Evolutionary conservation across 2,329 filamentous ascomycete genomes (phyloP).

Genomic region (Monascus ruber): DNA sequence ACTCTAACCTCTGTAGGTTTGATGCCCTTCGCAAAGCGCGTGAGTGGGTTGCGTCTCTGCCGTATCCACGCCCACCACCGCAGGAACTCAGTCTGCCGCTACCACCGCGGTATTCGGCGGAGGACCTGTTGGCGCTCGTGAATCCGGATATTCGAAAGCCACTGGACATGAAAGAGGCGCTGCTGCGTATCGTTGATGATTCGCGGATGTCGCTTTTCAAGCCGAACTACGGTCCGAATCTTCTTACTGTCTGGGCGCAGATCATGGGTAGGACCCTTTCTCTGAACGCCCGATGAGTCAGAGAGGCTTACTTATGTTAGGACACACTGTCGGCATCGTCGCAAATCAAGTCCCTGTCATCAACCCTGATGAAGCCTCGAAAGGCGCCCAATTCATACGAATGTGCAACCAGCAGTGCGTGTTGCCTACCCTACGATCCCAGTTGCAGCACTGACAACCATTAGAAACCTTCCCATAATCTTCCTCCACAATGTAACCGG

Average conservation of each 20-base stretch:
- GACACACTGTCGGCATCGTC: constrained; percentile 25
- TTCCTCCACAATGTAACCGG: constrained; percentile 40
- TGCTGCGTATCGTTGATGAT: constrained; percentile 33
- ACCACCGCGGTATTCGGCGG: constrained; percentile 22
- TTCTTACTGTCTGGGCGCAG: constrained; percentile 30
- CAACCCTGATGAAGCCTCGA: constrained; percentile 29
- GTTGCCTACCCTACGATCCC: too few species aligned
- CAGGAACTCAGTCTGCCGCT: constrained; percentile 3
- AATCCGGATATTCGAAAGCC: constrained; percentile 31
- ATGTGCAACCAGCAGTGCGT: constrained; percentile 34
- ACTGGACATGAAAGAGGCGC: constrained; percentile 28
- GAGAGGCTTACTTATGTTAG: not conserved
- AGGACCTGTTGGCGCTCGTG: constrained; percentile 28
- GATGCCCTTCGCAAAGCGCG: constrained; percentile 31
- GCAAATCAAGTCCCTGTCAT: constrained; percentile 34
- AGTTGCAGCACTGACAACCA: too few species aligned
- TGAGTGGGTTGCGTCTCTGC: constrained; percentile 23
- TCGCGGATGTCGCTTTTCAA: constrained; percentile 31
- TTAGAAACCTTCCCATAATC: constrained; percentile 22
- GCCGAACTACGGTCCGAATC: constrained; percentile 27
- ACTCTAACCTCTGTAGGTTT: constrained; percentile 13
- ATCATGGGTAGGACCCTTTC: constrained; percentile 20
- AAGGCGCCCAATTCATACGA: constrained; percentile 34
- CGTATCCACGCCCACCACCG: constrained; percentile 1
- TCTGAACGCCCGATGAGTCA: not conserved